phyloP scores from a whole-genome alignment of 1,284 basidiomycete species.

The Apiotrichum siamense region DNA sequence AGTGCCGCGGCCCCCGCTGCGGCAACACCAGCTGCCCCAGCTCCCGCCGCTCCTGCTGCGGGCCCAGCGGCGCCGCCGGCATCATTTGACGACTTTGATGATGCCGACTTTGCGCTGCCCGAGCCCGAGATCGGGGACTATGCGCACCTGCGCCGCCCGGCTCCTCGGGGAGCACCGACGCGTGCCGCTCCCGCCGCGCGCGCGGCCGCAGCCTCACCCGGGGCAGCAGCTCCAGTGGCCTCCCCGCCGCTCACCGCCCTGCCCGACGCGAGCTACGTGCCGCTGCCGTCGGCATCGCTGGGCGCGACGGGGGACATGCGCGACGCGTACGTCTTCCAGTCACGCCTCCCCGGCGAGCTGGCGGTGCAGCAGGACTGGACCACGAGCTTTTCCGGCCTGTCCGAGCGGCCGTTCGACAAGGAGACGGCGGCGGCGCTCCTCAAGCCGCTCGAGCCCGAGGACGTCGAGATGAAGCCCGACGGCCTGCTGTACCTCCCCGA shows the following conservation, averaged over 20 bases:
- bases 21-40: too few species aligned
- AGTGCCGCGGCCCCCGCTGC: too few species aligned
- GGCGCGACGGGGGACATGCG: neutral
- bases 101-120: slow-evolving; percentile 10
- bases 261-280: slow-evolving; percentile 18
- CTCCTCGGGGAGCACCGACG: neutral
- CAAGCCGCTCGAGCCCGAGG: slow-evolving; percentile 61
- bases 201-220: neutral
- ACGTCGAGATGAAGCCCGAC: slow-evolving; percentile 50
- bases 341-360: neutral
- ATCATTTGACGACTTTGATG: slow-evolving; percentile 6
- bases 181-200: neutral
- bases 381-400: slow-evolving; percentile 76
- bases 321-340: slow-evolving; percentile 9
- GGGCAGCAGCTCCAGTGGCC: slow-evolving; percentile 3
- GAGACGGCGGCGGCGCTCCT: slow-evolving; percentile 69
- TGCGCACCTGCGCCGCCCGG: slow-evolving; percentile 7
- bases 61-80: slow-evolving; percentile 1
- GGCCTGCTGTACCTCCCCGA: slow-evolving; percentile 94
- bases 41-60: neutral
- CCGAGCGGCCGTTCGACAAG: slow-evolving; percentile 67
- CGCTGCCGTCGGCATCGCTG: slow-evolving; percentile 10
- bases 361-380: slow-evolving; percentile 68
- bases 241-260: slow-evolving; percentile 18
- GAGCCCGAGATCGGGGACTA: slow-evolving; percentile 20